Evolutionary conservation across 768 basidiomycete species (phyloP), one percentile per base, ranked within the genome.

Genomic region (Tylopilus sp.): DNA sequence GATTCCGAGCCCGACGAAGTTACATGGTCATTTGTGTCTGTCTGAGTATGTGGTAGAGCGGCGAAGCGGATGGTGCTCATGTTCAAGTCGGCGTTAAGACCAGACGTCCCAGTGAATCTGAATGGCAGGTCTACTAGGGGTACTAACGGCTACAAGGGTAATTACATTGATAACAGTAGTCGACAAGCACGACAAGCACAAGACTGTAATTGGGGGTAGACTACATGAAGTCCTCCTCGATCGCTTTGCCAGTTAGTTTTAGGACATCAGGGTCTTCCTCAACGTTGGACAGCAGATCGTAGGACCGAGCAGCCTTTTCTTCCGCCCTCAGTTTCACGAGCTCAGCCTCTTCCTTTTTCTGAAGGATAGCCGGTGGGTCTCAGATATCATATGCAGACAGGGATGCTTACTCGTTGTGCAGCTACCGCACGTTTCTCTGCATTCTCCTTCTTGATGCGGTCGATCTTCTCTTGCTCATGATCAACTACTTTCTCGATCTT

Each of bases 211-310:
- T n/a, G n/a, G n/a, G 17, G 12, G 17, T 19, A 38, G 16, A 50
- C 79, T 72, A 92, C 88, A 93, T 93, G 66, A 93, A 93, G 66
- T 93, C 91, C 45, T 93, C 90, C 67, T 92, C 89, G 63, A 91
- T 73, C 61, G 90, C 91, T 59, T 80, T 78, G 13, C 83, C 87
- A 3, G 83, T 84, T 69, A 82, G 81, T 58, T 73, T 72, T 22
- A 75, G 76, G 12, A 54, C 74, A 29, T 72, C 68, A 12, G 83
- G 81, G 25, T 84, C 83, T 50, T 78, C 79, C 41, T 84, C 82
- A 3, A 76, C 86, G 24, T 78, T 79, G 72, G 88, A 91, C 46
- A 98, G 72, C 0, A 79, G 74, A 66, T 93, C 92, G 57, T 98
- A 98, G 3, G 87, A 91, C n/a, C 86, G 75, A 10, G 89, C 85